These are phyloP conservation scores for Mortierella sp. DNA, from an alignment of 371 early-diverging fungal species.

Conservation along the genomic window DNA sequence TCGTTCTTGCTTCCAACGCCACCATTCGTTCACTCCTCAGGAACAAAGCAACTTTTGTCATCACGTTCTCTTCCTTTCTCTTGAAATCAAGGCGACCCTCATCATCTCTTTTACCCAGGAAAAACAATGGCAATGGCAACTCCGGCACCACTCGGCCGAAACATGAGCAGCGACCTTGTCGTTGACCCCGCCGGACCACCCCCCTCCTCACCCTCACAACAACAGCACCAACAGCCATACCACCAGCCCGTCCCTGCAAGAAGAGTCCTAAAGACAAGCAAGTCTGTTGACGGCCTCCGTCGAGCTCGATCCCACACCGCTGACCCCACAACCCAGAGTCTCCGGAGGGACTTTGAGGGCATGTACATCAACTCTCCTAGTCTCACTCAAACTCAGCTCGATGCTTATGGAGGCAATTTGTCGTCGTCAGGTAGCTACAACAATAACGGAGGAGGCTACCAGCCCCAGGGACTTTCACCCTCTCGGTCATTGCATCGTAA, in stretches of 20 bases:
- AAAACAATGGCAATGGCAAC: constrained; percentile 49
- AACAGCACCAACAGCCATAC: constrained; percentile 10
- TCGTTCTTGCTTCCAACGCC: not conserved
- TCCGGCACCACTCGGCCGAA: constrained; percentile 24
- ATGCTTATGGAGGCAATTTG: constrained; percentile 29
- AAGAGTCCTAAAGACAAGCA: constrained; percentile 42
- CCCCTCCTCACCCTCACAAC: not conserved
- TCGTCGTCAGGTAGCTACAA: not conserved
- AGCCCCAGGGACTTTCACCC: not conserved
- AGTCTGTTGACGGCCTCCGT: constrained; percentile 50
- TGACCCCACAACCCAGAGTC: constrained; percentile 30
- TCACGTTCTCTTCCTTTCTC: not conserved
- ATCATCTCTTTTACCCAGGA: not conserved
- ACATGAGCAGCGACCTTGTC: constrained; percentile 25
- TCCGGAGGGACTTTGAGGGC: constrained; percentile 34
- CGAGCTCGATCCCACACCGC: constrained; percentile 44
- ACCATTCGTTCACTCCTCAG: constrained; percentile 11
- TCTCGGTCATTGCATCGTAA: constrained; percentile 13
- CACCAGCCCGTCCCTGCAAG: constrained; percentile 8
- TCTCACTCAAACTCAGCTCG: constrained; percentile 42
- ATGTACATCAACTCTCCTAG: constrained; percentile 38
- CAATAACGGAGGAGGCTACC: not conserved
- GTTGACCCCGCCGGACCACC: not conserved
- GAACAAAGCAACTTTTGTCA: not conserved
- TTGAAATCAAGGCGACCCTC: not conserved